Base-by-base conservation (phyloP, 305 asterid species). In the Plantago lanceolata region DNA sequence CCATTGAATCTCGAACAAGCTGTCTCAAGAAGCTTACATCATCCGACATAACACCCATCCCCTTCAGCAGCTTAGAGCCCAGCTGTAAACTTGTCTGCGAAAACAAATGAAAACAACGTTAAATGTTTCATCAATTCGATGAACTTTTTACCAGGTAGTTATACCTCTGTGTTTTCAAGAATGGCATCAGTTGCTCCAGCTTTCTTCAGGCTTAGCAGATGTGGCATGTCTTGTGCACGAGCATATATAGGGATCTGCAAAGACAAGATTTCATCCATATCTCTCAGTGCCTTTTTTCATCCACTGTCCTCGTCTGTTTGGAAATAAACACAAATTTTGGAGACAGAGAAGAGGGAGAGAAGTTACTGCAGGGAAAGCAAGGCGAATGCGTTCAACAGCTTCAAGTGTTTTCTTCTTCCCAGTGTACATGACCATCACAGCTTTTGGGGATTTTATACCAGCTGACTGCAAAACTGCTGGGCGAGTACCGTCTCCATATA, bases 391-490 rank as follows among this genome's bases (percentile, higher is more conserved):
- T 79, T 93, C 84, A 65, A 93, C 95, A 68, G 97, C 96, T 68
- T 93, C 91, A 29, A 75, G 31, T 48, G 99, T 86, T 76, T 66
- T 84, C 64, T 74, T 50, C 72, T 79, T 87, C 49, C 85, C 99
- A 1, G 90, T 73, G 74, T 90, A 90, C 99, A 88, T 93, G 69
- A 93, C 88, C 96, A 93, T 83, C 59, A 93, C 93, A 56, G 99
- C 99, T 86, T 85, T 87, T 0, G 97, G 97, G 43, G 95, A 86
- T 64, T 72, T 73, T 65, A 93, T 76, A 68, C 99, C 99, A 70
- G 97, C 97, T 61, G 97, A 90, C 74, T 90, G 90, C 82, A 93
- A 80, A 70, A 93, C 97, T 19, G 96, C 86, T 59, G 99, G 96
- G 57, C 94, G 86, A 54, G 97, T 84, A 40, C 99, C 99, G 78